These are phyloP conservation scores for Camellia japonica DNA, from an alignment of 148 eudicot species.

Conservation along the genomic window DNA sequence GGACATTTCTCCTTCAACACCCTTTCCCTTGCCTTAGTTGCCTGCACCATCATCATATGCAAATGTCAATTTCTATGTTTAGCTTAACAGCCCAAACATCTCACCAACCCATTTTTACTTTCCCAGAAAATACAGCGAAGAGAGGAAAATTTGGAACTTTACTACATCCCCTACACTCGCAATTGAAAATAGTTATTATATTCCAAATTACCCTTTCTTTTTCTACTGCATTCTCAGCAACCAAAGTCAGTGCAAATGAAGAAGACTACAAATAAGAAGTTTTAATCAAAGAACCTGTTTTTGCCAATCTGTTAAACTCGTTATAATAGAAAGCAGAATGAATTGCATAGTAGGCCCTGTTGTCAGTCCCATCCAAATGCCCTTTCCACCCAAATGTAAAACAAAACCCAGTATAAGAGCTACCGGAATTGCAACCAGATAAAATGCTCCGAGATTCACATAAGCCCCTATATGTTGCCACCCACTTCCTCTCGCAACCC, in stretches of 20 bases:
- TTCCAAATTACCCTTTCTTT: background rate
- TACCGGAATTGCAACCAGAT: slow-evolving; percentile 38
- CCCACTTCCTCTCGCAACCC: slow-evolving; percentile 35
- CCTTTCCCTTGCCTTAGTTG: slow-evolving; percentile 18
- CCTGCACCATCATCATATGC: slow-evolving; percentile 12
- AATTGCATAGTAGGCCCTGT: slow-evolving; percentile 32
- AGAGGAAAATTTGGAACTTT: background rate
- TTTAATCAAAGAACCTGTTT: slow-evolving; percentile 22
- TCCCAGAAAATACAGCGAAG: background rate
- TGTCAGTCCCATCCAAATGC: slow-evolving; percentile 44
- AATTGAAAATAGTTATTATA: background rate
- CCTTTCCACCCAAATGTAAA: slow-evolving; percentile 30
- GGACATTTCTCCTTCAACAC: slow-evolving; percentile 10
- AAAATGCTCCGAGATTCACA: slow-evolving; percentile 40
- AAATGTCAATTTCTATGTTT: background rate
- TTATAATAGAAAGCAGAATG: slow-evolving; percentile 21
- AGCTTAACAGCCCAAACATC: too few species aligned
- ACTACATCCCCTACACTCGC: background rate
- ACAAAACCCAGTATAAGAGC: slow-evolving; percentile 33
- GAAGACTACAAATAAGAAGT: background rate
- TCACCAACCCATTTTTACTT: background rate
- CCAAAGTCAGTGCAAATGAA: background rate
- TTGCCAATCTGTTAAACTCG: slow-evolving; percentile 35
- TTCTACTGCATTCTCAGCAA: background rate
- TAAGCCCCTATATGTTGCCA: slow-evolving; percentile 56